phyloP scores from a whole-genome alignment of 371 early-diverging fungal genomes.

The Rhizopus delemar region DNA sequence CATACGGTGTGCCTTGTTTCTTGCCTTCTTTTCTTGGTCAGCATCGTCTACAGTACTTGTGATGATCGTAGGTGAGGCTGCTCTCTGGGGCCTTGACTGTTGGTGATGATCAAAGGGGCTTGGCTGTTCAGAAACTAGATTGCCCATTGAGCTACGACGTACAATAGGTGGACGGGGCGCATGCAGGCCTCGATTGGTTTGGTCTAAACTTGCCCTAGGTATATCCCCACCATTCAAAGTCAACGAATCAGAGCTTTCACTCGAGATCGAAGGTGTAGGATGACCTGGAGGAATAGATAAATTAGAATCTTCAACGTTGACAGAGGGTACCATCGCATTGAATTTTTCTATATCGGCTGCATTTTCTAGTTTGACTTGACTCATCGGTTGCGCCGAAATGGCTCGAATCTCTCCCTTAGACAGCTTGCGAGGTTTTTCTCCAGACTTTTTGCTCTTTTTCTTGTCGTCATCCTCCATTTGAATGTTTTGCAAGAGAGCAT shows the following conservation, averaged over 20 bases:
- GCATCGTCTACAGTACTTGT: constrained; percentile 1
- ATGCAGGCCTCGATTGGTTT: constrained; percentile 12
- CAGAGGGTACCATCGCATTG: constrained; percentile 12
- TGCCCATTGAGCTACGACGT: constrained; percentile 45
- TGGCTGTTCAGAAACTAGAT: constrained; percentile 25
- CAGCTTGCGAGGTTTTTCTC: constrained; percentile 39
- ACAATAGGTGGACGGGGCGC: constrained; percentile 33
- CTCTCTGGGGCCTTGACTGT: constrained; percentile 8
- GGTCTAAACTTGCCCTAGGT: constrained; percentile 12
- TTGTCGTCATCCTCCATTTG: constrained; percentile 26
- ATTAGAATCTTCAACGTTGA: constrained; percentile 6
- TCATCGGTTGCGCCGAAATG: constrained; percentile 36
- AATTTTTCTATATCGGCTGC: constrained; percentile 29
- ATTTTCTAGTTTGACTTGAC: constrained; percentile 31
- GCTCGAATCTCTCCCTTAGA: constrained; percentile 45
- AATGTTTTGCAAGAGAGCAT: constrained; percentile 59
- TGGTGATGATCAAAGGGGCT: not conserved
- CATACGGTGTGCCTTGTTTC: constrained; percentile 53
- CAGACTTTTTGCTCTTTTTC: constrained; percentile 17
- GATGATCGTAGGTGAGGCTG: constrained; percentile 18
- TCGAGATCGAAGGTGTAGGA: constrained; percentile 24
- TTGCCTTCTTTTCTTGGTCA: constrained; percentile 37
- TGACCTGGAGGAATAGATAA: not conserved
- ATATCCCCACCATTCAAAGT: not conserved
- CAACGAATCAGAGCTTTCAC: constrained; percentile 23